phyloP scores from a whole-genome alignment of 768 basidiomycete species.

The Lactifluus rugatus region DNA sequence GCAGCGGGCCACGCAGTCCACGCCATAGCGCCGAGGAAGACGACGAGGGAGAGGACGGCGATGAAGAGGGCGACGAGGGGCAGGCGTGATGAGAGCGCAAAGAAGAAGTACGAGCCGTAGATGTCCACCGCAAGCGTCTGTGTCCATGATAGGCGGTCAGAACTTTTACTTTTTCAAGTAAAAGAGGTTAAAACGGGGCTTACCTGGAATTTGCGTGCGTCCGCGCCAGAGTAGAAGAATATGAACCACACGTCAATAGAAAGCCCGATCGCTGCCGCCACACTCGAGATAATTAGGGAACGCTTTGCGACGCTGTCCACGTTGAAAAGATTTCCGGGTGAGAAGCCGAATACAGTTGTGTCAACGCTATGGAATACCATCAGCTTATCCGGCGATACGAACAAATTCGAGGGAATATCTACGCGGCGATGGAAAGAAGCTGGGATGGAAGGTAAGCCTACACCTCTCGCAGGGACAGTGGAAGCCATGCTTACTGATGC shows the following conservation, averaged over 20 bases:
- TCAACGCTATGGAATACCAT: constrained; percentile 26
- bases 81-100: constrained; percentile 54
- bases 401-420: constrained; percentile 18
- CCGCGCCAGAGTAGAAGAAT: constrained; percentile 47
- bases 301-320: constrained; percentile 38
- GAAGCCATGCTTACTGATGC: neutral
- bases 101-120: constrained; percentile 55
- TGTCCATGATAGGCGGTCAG: neutral
- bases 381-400: neutral
- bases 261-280: constrained; percentile 44
- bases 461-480: constrained; percentile 31
- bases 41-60: constrained; percentile 47
- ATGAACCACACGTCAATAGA: constrained; percentile 57
- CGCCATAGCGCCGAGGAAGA: constrained; percentile 51
- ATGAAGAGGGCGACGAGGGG: constrained; percentile 52
- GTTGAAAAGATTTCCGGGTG: constrained; percentile 38
- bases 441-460: constrained; percentile 22
- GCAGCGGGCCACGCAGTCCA: constrained; percentile 56
- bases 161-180: neutral
- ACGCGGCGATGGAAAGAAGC: constrained; percentile 56
- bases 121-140: constrained; percentile 46
- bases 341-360: constrained; percentile 56
- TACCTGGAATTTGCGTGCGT: constrained; percentile 45
- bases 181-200: constrained; percentile 20
- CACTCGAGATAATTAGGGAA: constrained; percentile 36